A percentile compares a stretch with the other conserved stretches of the same genome.
These are phyloP conservation scores for Magnusiomyces magnusii DNA, from an alignment of 1,139 yeast species.

Conservation along the genomic window DNA sequence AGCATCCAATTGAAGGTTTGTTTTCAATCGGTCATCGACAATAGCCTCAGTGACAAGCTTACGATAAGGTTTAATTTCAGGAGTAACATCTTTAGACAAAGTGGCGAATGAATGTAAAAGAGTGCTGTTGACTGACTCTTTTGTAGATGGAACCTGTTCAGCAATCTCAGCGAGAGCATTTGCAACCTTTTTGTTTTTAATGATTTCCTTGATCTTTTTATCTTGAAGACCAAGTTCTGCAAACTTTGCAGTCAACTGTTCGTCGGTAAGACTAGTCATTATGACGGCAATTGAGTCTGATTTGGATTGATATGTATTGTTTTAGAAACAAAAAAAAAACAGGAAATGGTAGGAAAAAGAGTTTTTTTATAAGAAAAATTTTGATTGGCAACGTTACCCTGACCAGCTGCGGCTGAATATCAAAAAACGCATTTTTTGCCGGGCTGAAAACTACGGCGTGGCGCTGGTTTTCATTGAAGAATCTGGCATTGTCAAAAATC, in stretches of 20 bases:
- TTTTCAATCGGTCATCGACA: constrained; percentile 53
- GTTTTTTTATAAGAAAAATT: background rate
- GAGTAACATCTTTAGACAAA: constrained; percentile 27
- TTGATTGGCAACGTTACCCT: background rate
- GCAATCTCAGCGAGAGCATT: constrained; percentile 56
- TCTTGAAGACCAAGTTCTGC: constrained; percentile 50
- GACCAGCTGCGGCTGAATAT: background rate
- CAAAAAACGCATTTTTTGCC: background rate
- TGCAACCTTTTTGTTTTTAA: constrained; percentile 80
- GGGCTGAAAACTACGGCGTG: no score
- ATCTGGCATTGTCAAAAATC: background rate
- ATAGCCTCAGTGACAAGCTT: constrained; percentile 52
- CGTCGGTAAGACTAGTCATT: constrained; percentile 30
- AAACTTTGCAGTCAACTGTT: constrained; percentile 43
- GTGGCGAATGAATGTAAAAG: constrained; percentile 74
- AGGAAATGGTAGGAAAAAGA: background rate
- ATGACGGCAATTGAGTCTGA: background rate
- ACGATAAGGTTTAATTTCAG: constrained; percentile 34
- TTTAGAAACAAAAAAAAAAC: background rate
- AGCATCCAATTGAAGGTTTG: constrained; percentile 69
- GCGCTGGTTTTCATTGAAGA: no score
- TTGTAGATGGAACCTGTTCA: constrained; percentile 35
- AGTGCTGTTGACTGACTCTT: constrained; percentile 48
- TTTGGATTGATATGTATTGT: background rate
- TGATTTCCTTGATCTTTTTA: constrained; percentile 45